Conservation (phyloP, 2,329 filamentous ascomycete species). For the Teratosphaeria epicoccoides region DNA sequence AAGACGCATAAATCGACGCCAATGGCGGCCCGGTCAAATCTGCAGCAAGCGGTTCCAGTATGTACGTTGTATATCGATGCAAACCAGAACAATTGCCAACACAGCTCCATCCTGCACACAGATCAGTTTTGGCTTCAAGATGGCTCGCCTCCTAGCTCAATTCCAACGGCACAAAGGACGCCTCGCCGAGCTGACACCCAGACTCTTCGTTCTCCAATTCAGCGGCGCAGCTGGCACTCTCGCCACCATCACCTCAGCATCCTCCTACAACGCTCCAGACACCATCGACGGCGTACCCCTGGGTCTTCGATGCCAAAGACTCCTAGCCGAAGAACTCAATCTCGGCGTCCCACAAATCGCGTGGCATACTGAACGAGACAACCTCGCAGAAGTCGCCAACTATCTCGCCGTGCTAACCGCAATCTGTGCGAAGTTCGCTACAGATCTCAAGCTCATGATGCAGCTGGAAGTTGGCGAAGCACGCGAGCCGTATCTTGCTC, state of each 20-base stretch:
- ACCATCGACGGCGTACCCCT: constrained; percentile 7
- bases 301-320: constrained; percentile 15
- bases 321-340: constrained; percentile 15
- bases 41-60: constrained; percentile 24
- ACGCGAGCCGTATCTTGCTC: constrained; percentile 37
- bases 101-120: not conserved
- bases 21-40: constrained; percentile 22
- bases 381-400: constrained; percentile 18
- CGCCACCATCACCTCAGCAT: constrained; percentile 12
- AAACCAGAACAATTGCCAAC: not conserved
- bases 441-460: constrained; percentile 23
- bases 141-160: constrained; percentile 21
- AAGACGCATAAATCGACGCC: constrained; percentile 16
- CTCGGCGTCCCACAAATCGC: constrained; percentile 19
- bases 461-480: constrained; percentile 23
- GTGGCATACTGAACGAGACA: constrained; percentile 25
- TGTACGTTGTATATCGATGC: not conserved
- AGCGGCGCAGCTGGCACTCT: constrained; percentile 25
- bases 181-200: constrained; percentile 15
- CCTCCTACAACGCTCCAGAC: constrained; percentile 6
- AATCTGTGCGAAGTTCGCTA: constrained; percentile 21
- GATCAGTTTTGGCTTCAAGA: constrained; percentile 24
- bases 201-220: constrained; percentile 23
- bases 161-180: constrained; percentile 21
- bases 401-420: constrained; percentile 20